phyloP scores from a whole-genome alignment of 345 rosid species.

The Eutrema yunnanense region DNA sequence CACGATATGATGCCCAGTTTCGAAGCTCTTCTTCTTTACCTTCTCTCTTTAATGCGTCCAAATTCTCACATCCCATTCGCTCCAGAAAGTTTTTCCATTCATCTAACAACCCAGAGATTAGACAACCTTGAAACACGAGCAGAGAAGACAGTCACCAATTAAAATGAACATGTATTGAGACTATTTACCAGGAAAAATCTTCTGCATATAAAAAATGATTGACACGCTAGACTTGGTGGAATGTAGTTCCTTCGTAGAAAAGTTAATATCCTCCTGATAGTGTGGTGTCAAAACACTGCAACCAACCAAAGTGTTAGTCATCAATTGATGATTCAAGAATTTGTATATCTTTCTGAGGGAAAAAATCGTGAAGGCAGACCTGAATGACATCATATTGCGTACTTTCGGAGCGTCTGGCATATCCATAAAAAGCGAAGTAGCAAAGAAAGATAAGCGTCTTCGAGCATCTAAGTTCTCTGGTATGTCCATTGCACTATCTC shows the following conservation, averaged over 20 bases:
- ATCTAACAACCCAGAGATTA: constrained; percentile 38
- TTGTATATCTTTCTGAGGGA: not conserved
- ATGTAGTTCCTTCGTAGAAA: constrained; percentile 62
- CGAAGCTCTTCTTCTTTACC: constrained; percentile 60
- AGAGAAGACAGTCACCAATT: not conserved
- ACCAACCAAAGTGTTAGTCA: constrained; percentile 19
- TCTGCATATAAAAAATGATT: constrained; percentile 79
- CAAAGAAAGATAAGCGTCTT: constrained; percentile 86
- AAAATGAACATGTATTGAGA: not conserved
- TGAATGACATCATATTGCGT: constrained; percentile 87
- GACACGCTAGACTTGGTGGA: constrained; percentile 67
- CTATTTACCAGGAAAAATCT: constrained; percentile 82
- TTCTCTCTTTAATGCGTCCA: constrained; percentile 43
- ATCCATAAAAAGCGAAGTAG: constrained; percentile 91
- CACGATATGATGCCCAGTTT: constrained; percentile 89
- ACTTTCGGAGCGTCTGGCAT: constrained; percentile 90
- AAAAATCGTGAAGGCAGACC: constrained; percentile 40
- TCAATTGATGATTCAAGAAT: constrained; percentile 9
- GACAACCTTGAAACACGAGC: not conserved
- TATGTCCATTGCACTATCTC: constrained; percentile 85
- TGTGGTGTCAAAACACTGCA: constrained; percentile 90
- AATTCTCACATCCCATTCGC: constrained; percentile 61
- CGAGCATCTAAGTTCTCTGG: constrained; percentile 84
- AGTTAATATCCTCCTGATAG: constrained; percentile 79
- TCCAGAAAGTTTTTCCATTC: constrained; percentile 93